Percentiles rank a stretch among this genome's conserved stretches.
phyloP scores from a whole-genome alignment of 352 stramenopile species.

The Globisporangium paddicum region DNA sequence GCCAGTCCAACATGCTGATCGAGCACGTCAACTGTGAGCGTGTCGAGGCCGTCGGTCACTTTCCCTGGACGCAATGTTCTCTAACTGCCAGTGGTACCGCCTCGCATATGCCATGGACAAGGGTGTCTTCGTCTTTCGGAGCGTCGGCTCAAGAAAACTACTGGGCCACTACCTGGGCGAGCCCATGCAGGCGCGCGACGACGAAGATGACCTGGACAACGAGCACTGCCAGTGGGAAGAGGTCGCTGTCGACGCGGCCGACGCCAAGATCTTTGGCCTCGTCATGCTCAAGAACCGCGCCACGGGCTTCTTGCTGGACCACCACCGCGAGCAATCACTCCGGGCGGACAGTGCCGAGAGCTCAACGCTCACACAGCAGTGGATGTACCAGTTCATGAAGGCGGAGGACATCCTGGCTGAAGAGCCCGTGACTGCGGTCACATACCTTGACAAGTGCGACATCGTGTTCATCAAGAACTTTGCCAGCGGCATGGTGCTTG shows the following conservation, averaged over 20 bases:
- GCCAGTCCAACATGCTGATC: neutral
- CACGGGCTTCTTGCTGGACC: slow-evolving; percentile 3
- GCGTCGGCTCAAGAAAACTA: neutral
- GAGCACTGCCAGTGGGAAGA: slow-evolving; percentile 1
- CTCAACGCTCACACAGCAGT: neutral
- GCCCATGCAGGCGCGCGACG: neutral
- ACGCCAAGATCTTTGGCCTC: neutral
- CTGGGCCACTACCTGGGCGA: neutral
- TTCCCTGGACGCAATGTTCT: neutral
- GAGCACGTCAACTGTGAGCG: neutral
- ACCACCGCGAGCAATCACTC: slow-evolving; percentile 7
- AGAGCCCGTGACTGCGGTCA: neutral
- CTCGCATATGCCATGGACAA: neutral
- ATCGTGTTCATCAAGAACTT: neutral
- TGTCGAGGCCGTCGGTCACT: neutral
- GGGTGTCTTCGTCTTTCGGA: neutral
- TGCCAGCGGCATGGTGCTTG: neutral
- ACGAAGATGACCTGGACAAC: neutral
- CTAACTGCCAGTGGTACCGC: neutral
- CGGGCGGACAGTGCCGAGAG: neutral
- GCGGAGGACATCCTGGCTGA: no score
- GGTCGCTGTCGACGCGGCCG: neutral
- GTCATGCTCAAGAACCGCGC: neutral
- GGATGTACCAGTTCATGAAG: neutral
- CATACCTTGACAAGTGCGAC: neutral